Percentiles rank a stretch among this genome's conserved stretches.
These are phyloP conservation scores for Geosmithia putterillii DNA, from an alignment of 2,329 filamentous ascomycete genomes.

Conservation along the genomic window DNA sequence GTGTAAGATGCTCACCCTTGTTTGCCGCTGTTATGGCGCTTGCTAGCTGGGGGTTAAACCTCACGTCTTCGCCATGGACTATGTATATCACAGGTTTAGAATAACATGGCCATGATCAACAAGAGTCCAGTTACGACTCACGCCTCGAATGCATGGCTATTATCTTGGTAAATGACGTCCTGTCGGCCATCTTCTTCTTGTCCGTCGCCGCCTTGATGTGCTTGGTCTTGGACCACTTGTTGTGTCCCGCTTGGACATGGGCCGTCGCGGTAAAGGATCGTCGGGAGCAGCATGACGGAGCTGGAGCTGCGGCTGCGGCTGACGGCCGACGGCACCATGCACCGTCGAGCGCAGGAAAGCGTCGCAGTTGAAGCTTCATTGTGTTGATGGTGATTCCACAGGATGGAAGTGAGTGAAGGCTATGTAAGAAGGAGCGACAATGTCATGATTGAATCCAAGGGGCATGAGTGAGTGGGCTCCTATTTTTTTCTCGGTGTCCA, in stretches of 20 bases:
- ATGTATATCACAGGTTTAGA: not conserved
- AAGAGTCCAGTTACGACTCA: conserved; percentile 25
- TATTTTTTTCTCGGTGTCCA: no score
- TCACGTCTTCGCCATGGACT: conserved; percentile 67
- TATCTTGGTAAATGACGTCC: conserved; percentile 55
- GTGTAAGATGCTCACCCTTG: conserved; percentile 38
- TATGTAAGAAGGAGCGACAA: no score
- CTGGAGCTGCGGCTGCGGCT: not conserved
- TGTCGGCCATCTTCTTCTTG: conserved; percentile 60
- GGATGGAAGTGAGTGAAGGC: no score
- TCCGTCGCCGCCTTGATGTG: conserved; percentile 90
- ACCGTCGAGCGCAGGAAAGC: not conserved
- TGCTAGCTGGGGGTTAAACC: conserved; percentile 64
- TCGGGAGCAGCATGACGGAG: not conserved
- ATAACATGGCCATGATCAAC: no score
- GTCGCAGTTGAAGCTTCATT: not conserved
- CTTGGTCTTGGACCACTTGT: conserved; percentile 90
- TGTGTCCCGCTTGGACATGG: conserved; percentile 55
- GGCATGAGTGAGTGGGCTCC: no score
- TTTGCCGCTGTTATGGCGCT: conserved; percentile 65
- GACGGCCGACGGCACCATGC: not conserved
- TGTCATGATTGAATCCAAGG: no score
- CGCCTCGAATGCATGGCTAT: conserved; percentile 66
- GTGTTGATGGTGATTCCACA: no score
- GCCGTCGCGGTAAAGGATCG: conserved; percentile 29